Evolutionary conservation across 148 eudicot species (phyloP).

Genomic region (Rhododendron mucronatum): DNA sequence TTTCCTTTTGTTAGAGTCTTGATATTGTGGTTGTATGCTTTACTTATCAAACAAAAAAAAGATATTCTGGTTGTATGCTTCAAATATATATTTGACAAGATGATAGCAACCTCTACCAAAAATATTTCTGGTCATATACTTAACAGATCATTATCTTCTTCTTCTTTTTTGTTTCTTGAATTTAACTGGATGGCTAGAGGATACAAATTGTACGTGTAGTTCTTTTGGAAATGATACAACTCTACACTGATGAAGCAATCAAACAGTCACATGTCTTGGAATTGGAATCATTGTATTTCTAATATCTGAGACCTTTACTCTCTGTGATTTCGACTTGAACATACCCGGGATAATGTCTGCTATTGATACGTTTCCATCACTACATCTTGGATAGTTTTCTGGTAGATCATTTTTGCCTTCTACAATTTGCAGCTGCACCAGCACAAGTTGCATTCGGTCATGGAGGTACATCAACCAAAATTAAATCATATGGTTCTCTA

Average conservation of each 20-base stretch:
- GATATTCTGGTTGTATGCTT: background rate
- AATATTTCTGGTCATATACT: background rate
- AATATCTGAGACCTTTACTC: background rate
- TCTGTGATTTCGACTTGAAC: background rate
- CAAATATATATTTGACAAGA: background rate
- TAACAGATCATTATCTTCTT: background rate
- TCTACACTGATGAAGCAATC: background rate
- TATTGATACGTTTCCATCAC: too few species aligned
- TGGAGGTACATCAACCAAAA: slow-evolving; percentile 35
- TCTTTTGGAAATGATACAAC: background rate
- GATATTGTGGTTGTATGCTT: background rate
- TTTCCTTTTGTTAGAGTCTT: background rate
- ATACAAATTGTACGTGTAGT: background rate
- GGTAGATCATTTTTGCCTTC: slow-evolving; percentile 6
- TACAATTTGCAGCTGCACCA: slow-evolving; percentile 35
- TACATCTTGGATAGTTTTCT: background rate
- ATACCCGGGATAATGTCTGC: background rate
- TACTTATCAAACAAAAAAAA: background rate
- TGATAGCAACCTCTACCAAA: background rate
- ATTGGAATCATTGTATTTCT: background rate
- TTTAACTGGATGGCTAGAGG: background rate
- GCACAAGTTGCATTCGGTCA: slow-evolving; percentile 59
- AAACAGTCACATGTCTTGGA: background rate
- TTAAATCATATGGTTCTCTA: slow-evolving; percentile 27
- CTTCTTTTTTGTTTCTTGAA: too few species aligned